phyloP scores from a whole-genome alignment of 768 basidiomycete genomes.

The Ramaria sp. region DNA sequence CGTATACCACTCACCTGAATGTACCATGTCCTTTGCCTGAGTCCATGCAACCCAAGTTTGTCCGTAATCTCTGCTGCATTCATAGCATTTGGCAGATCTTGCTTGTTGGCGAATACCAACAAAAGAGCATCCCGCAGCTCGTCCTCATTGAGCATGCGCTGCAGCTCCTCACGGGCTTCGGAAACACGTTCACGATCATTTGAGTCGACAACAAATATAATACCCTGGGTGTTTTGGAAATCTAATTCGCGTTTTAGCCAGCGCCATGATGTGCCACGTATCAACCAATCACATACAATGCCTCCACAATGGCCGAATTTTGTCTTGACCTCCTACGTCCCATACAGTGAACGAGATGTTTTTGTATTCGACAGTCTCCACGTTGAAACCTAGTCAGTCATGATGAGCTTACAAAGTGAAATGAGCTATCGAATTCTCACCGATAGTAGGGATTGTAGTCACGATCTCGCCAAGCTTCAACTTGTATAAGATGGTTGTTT shows the following conservation, averaged over 20 bases:
- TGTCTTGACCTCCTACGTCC: slow-evolving; percentile 99
- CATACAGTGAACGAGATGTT: slow-evolving; percentile 99
- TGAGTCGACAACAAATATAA: slow-evolving; percentile 99
- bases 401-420: neutral
- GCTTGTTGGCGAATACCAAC: slow-evolving; percentile 63
- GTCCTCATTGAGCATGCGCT: slow-evolving; percentile 99
- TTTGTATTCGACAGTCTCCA: slow-evolving; percentile 99
- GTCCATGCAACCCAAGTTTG: slow-evolving; percentile 95
- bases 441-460: slow-evolving; percentile 99
- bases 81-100: slow-evolving; percentile 43
- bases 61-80: slow-evolving; percentile 63
- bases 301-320: slow-evolving; percentile 99
- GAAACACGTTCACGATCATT: slow-evolving; percentile 99
- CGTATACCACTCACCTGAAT: slow-evolving; percentile 53
- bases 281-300: slow-evolving; percentile 65
- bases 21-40: slow-evolving; percentile 96
- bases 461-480: slow-evolving; percentile 99
- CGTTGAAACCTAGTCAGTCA: slow-evolving; percentile 77
- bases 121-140: slow-evolving; percentile 98
- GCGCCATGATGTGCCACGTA: slow-evolving; percentile 16
- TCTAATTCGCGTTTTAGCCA: slow-evolving; percentile 37
- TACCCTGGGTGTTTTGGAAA: slow-evolving; percentile 99
- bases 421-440: slow-evolving; percentile 34
- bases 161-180: slow-evolving; percentile 97
- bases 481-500: slow-evolving; percentile 87